phyloP scores from a whole-genome alignment of 441 rosid species.

The Mallotus japonicus region DNA sequence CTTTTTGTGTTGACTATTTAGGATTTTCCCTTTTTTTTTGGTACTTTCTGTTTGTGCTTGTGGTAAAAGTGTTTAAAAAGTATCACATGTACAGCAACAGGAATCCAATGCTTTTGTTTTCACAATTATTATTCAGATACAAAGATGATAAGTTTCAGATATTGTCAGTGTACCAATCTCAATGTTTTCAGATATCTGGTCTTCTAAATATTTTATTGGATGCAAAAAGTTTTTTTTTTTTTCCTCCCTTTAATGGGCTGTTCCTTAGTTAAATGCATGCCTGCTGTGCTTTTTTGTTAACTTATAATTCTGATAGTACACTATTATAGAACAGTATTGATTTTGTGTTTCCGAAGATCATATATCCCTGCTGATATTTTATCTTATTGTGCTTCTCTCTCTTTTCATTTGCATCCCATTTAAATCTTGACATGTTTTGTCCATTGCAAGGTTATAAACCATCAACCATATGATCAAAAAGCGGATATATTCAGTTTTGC shows the following conservation, averaged over 20 bases:
- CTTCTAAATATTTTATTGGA: background rate
- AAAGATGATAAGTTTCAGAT: too few relatives aligned
- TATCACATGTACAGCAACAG: background rate
- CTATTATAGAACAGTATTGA: too few relatives aligned
- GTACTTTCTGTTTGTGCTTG: too few relatives aligned
- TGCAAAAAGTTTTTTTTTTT: background rate
- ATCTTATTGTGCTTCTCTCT: background rate
- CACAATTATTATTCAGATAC: background rate
- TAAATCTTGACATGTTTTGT: background rate
- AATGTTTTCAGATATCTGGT: background rate
- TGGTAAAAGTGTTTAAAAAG: background rate
- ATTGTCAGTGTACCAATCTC: too few relatives aligned
- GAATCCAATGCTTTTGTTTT: background rate
- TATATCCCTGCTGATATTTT: background rate
- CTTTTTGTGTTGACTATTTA: too few relatives aligned
- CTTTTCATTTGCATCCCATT: background rate
- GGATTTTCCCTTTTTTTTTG: too few relatives aligned
- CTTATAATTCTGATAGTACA: background rate
- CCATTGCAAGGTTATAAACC: conserved; percentile 55
- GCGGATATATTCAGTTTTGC: conserved; percentile 73
- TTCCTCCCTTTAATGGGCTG: background rate
- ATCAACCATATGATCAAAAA: conserved; percentile 61
- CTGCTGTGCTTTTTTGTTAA: background rate
- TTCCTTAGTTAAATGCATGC: background rate
- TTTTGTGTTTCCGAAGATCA: background rate